Evolutionary conservation across 2,329 filamentous ascomycete genomes (phyloP).

Genomic region (Epichloe glyceriae): DNA sequence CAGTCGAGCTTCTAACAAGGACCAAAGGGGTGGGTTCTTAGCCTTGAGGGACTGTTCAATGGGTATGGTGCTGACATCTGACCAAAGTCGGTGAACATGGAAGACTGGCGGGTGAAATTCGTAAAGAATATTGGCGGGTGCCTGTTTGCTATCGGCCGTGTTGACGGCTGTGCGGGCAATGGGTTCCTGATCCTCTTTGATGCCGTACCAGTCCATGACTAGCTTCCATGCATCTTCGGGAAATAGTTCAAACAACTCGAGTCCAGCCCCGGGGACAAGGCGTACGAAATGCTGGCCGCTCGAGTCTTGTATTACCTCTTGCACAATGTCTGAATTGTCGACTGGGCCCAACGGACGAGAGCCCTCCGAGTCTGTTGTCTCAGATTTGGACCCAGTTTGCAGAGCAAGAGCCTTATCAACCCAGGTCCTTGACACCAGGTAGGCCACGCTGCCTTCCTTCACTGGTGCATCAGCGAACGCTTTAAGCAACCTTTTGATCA

Average conservation of each 20-base stretch:
- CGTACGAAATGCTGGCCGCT: constrained; percentile 51
- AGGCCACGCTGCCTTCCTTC: constrained; percentile 63
- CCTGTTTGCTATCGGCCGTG: constrained; percentile 34
- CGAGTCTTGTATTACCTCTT: constrained; percentile 42
- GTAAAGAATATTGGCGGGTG: constrained; percentile 55
- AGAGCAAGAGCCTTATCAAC: constrained; percentile 58
- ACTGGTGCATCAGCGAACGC: constrained; percentile 38
- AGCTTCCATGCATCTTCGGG: constrained; percentile 71
- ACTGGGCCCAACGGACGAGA: constrained; percentile 57
- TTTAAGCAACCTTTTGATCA: constrained; percentile 50
- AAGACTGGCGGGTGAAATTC: constrained; percentile 80
- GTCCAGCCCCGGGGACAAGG: constrained; percentile 54
- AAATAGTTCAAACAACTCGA: constrained; percentile 65
- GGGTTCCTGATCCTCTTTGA: constrained; percentile 53
- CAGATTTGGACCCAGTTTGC: constrained; percentile 42
- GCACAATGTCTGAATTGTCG: constrained; percentile 74
- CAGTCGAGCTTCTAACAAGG: constrained; percentile 58
- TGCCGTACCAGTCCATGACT: constrained; percentile 70
- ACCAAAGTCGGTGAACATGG: constrained; percentile 67
- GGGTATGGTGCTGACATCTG: constrained; percentile 41
- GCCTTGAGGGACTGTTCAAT: constrained; percentile 48
- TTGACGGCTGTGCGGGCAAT: constrained; percentile 71
- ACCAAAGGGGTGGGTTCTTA: constrained; percentile 45
- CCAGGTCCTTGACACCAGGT: constrained; percentile 70
- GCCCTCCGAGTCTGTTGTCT: constrained; percentile 45